Percentiles rank a stretch among this genome's conserved stretches.
Evolutionary conservation across 305 asterid genomes (phyloP).

Genomic region (Andrographis paniculata): DNA sequence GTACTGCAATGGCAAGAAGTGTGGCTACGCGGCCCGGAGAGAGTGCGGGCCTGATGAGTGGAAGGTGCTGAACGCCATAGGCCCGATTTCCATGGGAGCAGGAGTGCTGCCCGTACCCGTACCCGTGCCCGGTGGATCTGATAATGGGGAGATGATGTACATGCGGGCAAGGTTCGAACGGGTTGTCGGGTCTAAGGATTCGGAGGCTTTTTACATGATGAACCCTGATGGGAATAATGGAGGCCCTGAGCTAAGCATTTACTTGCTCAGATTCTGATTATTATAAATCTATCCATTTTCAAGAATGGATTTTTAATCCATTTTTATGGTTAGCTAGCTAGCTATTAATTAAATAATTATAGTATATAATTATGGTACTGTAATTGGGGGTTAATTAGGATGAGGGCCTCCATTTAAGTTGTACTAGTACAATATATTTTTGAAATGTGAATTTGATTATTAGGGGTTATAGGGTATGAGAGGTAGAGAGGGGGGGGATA

Average conservation of each 20-base stretch:
- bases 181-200: conserved; percentile 89
- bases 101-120: conserved; percentile 68
- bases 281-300: too few species aligned
- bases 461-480: too few species aligned
- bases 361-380: conserved; percentile 4
- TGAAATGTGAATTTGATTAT: conserved; percentile 17
- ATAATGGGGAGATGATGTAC: conserved; percentile 91
- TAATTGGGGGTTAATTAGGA: conserved; percentile 7
- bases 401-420: conserved; percentile 17
- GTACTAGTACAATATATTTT: not conserved
- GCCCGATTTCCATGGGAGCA: conserved; percentile 88
- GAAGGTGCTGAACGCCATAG: conserved; percentile 68
- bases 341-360: too few species aligned
- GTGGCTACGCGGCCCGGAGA: conserved; percentile 67
- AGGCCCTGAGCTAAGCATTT: conserved; percentile 92
- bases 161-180: conserved; percentile 92
- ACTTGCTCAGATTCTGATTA: conserved; percentile 64
- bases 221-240: conserved; percentile 96
- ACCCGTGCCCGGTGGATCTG: conserved; percentile 20
- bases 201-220: conserved; percentile 97
- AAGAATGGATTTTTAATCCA: too few species aligned
- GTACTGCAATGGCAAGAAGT: conserved; percentile 81
- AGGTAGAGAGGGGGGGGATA: conserved; percentile 13
- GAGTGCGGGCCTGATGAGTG: conserved; percentile 77
- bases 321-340: too few species aligned